phyloP scores from a whole-genome alignment of 805 yeast species.

The Saccharomycopsis amapae region DNA sequence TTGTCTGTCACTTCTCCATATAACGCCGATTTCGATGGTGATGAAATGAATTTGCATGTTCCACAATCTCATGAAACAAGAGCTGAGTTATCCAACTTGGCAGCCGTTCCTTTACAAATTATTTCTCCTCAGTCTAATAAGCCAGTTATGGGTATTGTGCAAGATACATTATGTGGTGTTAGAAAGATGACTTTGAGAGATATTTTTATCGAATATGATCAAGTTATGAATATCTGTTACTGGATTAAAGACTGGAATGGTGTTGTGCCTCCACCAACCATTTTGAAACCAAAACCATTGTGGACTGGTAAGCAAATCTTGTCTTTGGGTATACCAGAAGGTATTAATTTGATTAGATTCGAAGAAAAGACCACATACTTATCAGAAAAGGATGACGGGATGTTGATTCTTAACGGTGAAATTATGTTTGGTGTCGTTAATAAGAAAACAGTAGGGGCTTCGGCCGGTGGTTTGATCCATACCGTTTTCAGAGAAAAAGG shows the following conservation, averaged over 20 bases:
- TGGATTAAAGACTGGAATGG: constrained; percentile 99
- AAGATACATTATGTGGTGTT: constrained; percentile 95
- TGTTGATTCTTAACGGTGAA: constrained; percentile 93
- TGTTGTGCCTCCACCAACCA: constrained; percentile 90
- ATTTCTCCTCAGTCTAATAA: constrained; percentile 97
- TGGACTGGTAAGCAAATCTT: constrained; percentile 97
- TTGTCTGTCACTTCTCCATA: constrained; percentile 98
- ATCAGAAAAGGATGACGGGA: constrained; percentile 90
- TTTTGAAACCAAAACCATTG: constrained; percentile 86
- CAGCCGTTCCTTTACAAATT: constrained; percentile 96
- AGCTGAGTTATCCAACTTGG: constrained; percentile 89
- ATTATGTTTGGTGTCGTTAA: constrained; percentile 97
- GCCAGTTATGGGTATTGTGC: constrained; percentile 99
- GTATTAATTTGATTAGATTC: constrained; percentile 88
- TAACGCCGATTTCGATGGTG: constrained; percentile 99
- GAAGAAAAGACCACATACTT: constrained; percentile 81
- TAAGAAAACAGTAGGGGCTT: constrained; percentile 96
- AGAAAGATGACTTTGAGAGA: constrained; percentile 94
- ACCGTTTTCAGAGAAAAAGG: constrained; percentile 98
- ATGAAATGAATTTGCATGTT: constrained; percentile 98
- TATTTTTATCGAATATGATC: constrained; percentile 79
- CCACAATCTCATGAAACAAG: constrained; percentile 98
- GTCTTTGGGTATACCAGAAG: constrained; percentile 90
- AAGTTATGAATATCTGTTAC: constrained; percentile 91
- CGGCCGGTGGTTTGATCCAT: constrained; percentile 96